Evolutionary conservation across 2,329 filamentous ascomycete genomes (phyloP).

Genomic region (Diaporthe ampelina): DNA sequence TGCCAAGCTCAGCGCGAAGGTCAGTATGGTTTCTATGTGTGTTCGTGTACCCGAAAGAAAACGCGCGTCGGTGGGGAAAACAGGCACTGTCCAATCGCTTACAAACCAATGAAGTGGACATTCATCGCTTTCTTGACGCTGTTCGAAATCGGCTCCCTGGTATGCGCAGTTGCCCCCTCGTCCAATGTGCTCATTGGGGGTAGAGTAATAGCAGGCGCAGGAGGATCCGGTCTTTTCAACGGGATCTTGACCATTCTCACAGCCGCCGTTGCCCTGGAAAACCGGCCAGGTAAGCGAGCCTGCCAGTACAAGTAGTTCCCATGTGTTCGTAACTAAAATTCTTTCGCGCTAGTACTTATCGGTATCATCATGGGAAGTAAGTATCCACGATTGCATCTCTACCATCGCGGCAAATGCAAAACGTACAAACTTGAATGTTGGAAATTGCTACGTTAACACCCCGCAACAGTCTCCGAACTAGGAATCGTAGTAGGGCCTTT

Average conservation of each 20-base stretch:
- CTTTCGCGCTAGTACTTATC: constrained; percentile 24
- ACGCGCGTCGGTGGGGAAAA: constrained; percentile 42
- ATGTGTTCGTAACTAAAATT: neutral
- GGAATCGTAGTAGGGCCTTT: constrained; percentile 12
- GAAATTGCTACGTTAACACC: neutral
- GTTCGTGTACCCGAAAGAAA: too few species aligned
- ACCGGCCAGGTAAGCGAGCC: constrained; percentile 49
- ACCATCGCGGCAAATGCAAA: neutral
- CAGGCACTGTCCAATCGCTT: constrained; percentile 49
- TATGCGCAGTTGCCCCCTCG: constrained; percentile 46
- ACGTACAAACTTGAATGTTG: neutral
- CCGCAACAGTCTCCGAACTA: neutral
- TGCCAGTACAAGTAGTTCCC: neutral
- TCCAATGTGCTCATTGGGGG: constrained; percentile 36
- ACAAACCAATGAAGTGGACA: constrained; percentile 51
- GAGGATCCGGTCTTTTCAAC: constrained; percentile 29
- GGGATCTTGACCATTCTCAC: constrained; percentile 51
- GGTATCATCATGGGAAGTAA: constrained; percentile 43
- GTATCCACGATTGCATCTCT: neutral
- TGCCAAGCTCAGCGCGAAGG: neutral
- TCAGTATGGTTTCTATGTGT: too few species aligned
- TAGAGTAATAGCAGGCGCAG: constrained; percentile 35
- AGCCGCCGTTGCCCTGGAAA: constrained; percentile 53
- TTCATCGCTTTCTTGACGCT: constrained; percentile 51
- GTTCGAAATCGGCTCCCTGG: constrained; percentile 61